Evolutionary conservation across 306 rosid species (phyloP).

Genomic region (Prunus dulcis): DNA sequence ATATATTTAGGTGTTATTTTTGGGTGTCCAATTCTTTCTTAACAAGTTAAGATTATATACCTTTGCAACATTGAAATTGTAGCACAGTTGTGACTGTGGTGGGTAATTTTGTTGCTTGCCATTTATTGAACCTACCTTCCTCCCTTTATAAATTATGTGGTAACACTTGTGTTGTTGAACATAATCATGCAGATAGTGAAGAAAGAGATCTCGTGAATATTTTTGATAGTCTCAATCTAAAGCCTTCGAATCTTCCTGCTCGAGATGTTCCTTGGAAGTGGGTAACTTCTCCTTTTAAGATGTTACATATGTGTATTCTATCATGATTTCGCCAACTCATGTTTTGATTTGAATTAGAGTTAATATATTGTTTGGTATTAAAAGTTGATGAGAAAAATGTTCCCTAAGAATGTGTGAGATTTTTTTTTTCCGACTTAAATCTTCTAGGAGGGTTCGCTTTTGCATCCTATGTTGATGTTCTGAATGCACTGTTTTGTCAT

Average conservation of each 20-base stretch:
- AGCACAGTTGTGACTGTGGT: background rate
- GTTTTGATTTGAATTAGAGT: background rate
- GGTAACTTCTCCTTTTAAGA: slow-evolving; percentile 31
- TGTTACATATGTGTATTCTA: slow-evolving; percentile 4
- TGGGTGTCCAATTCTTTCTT: background rate
- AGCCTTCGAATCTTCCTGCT: slow-evolving; percentile 40
- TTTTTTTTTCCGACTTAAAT: background rate
- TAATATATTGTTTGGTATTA: background rate
- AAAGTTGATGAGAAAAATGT: background rate
- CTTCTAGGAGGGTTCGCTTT: background rate
- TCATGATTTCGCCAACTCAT: background rate
- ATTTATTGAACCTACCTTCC: background rate
- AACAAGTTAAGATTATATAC: background rate
- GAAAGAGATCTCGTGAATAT: slow-evolving; percentile 21
- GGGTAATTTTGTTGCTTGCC: background rate
- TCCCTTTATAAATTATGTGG: slow-evolving; percentile 25
- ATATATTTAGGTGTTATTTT: background rate
- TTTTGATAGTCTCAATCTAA: slow-evolving; percentile 15
- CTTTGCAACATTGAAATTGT: background rate
- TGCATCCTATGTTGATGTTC: background rate
- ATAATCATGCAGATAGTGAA: slow-evolving; percentile 20
- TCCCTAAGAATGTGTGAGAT: background rate
- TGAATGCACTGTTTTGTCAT: background rate
- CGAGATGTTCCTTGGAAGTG: slow-evolving; percentile 56
- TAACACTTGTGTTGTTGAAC: slow-evolving; percentile 13